phyloP scores from a whole-genome alignment of 257 asterid genomes.

The Solanum ossicruentum region DNA sequence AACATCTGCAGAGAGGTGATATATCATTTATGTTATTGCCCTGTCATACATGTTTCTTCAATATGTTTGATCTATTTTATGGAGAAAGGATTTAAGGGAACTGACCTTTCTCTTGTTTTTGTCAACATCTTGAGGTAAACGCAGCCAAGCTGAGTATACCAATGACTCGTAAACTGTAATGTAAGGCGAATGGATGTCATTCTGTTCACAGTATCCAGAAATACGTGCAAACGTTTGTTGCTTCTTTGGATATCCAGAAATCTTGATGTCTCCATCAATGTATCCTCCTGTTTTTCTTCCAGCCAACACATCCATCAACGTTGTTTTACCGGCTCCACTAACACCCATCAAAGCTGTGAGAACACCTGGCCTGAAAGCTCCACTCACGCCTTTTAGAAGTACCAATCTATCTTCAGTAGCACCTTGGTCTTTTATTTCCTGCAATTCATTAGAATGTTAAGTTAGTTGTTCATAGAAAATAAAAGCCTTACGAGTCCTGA shows the following conservation, averaged over 20 bases:
- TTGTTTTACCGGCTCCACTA: conserved; percentile 72
- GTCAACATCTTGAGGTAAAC: conserved; percentile 34
- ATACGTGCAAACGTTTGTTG: conserved; percentile 63
- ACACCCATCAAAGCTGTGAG: conserved; percentile 68
- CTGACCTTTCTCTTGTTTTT: conserved; percentile 35
- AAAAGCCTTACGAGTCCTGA: background rate
- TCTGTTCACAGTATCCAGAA: conserved; percentile 64
- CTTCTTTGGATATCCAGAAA: conserved; percentile 52
- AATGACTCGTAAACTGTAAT: conserved; percentile 53
- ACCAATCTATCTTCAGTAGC: conserved; percentile 30
- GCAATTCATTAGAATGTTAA: background rate
- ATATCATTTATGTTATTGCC: background rate
- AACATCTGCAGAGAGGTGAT: conserved; percentile 24
- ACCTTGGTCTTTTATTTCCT: conserved; percentile 65
- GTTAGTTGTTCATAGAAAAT: background rate
- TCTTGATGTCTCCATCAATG: conserved; percentile 36
- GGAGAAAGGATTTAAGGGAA: background rate
- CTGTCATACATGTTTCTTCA: background rate
- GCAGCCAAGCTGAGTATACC: conserved; percentile 54
- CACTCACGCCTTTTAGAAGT: conserved; percentile 52
- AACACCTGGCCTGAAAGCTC: conserved; percentile 55
- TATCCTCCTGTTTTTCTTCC: conserved; percentile 67
- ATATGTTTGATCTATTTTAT: background rate
- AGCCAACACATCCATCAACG: conserved; percentile 63
- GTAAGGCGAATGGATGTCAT: conserved; percentile 56